phyloP scores from a whole-genome alignment of 1,139 yeast species.

The Debaryomyces robertsiae region DNA sequence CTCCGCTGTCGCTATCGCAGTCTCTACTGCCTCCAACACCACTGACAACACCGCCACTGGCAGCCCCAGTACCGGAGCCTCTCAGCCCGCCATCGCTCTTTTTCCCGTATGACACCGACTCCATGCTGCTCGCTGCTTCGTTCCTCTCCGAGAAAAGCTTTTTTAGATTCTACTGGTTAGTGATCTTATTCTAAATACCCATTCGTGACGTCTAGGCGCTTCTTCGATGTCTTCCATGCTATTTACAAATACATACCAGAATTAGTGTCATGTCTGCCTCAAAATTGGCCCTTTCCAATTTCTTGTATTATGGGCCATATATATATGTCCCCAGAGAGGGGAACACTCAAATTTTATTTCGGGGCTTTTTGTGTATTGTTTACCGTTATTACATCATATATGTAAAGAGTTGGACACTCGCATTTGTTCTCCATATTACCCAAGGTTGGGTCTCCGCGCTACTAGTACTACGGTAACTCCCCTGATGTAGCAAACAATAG shows the following conservation, averaged over 20 bases:
- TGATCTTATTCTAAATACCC: not conserved
- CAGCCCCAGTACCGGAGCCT: not conserved
- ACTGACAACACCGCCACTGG: not conserved
- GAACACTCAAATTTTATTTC: constrained; percentile 6
- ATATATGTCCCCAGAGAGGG: constrained; percentile 8
- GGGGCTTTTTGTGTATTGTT: constrained; percentile 9
- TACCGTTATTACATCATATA: constrained; percentile 10
- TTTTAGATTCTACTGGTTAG: constrained; percentile 16
- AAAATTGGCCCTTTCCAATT: not conserved
- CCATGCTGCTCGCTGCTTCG: constrained; percentile 5
- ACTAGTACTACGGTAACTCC: constrained; percentile 1
- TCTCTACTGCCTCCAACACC: not conserved
- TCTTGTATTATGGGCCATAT: constrained; percentile 1
- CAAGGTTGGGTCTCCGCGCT: constrained; percentile 1
- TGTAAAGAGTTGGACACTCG: constrained; percentile 2
- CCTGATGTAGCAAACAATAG: not conserved
- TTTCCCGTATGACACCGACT: not conserved
- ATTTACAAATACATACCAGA: constrained; percentile 19
- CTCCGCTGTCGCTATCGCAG: not conserved
- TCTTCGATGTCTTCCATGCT: too few species aligned
- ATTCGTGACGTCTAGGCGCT: not conserved
- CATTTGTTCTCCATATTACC: not conserved
- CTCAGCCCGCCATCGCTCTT: not conserved
- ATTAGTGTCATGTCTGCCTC: constrained; percentile 20
- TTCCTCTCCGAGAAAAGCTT: constrained; percentile 13